Conservation (phyloP, 1,284 basidiomycete species). For the Cryptococcus amylolentus region DNA sequence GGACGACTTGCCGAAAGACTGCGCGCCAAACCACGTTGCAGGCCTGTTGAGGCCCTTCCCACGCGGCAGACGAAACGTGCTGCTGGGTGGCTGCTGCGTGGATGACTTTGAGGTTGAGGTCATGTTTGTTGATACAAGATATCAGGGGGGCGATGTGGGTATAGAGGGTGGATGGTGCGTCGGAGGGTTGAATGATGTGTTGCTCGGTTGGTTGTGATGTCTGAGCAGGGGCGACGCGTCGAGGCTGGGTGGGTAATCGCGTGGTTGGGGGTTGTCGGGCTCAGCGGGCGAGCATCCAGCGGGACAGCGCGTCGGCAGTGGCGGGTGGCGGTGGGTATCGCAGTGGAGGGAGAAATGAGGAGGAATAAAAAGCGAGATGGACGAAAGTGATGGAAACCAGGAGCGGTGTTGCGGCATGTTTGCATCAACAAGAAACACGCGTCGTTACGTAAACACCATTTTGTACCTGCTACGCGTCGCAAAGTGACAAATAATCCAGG, state of each 20-base stretch:
- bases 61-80: constrained; percentile 15
- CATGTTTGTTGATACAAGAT: background rate
- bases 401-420: background rate
- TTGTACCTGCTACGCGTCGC: background rate
- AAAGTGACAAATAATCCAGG: too few species aligned
- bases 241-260: background rate
- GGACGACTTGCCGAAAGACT: constrained; percentile 16
- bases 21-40: constrained; percentile 23
- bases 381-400: background rate
- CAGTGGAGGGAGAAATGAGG: background rate
- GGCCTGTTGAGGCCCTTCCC: constrained; percentile 24
- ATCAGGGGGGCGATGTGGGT: background rate
- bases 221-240: too few species aligned
- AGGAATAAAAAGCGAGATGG: background rate
- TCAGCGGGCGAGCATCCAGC: background rate
- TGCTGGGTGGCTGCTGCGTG: constrained; percentile 4
- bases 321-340: too few species aligned
- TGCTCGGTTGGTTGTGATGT: background rate
- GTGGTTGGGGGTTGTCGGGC: background rate
- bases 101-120: constrained; percentile 3
- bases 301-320: background rate
- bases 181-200: background rate
- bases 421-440: background rate
- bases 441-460: background rate
- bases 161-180: background rate